Percentiles rank a stretch among this genome's conserved stretches.
phyloP scores from a whole-genome alignment of 176 grass and related monocot species.

The Chrysopogon serrulatus region DNA sequence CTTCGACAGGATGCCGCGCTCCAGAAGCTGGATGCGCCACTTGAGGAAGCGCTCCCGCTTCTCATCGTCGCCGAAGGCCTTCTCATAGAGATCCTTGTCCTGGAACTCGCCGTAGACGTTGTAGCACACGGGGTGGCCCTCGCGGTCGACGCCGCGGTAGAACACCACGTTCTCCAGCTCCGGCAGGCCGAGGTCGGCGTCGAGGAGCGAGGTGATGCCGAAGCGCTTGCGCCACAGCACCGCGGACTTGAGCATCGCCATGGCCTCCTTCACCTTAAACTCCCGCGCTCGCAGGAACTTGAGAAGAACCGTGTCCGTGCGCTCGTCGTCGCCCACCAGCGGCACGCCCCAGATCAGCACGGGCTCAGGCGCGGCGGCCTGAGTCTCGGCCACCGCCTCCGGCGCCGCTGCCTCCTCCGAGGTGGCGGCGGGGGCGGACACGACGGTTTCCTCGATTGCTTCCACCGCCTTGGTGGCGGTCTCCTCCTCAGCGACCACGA shows the following conservation, averaged over 20 bases:
- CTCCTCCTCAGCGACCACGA: conserved; percentile 48
- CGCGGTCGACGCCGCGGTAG: conserved; percentile 60
- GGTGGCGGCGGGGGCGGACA: conserved; percentile 29
- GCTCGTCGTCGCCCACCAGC: conserved; percentile 79
- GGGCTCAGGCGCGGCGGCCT: conserved; percentile 20
- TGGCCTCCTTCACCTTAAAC: conserved; percentile 92
- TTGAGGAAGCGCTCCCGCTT: conserved; percentile 94
- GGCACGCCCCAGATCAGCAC: conserved; percentile 89
- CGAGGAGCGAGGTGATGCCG: conserved; percentile 66
- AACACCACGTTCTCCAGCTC: conserved; percentile 88
- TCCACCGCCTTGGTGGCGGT: conserved; percentile 57
- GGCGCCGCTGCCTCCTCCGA: conserved; percentile 28
- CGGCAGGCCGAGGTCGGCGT: conserved; percentile 65
- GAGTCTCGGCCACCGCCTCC: conserved; percentile 2
- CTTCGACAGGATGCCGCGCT: conserved; percentile 74
- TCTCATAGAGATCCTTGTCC: conserved; percentile 96
- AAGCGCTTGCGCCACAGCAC: conserved; percentile 95
- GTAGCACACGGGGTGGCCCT: conserved; percentile 93
- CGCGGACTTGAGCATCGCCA: conserved; percentile 76
- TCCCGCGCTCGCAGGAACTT: conserved; percentile 94
- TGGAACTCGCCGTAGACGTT: conserved; percentile 96
- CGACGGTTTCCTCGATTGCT: conserved; percentile 59
- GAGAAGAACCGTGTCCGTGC: conserved; percentile 75
- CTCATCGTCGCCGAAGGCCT: conserved; percentile 90
- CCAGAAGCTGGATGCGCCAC: conserved; percentile 95